Evolutionary conservation across 31 red algal genomes (phyloP), one percentile per base, ranked within the genome.

Genomic region (Endocladia muricata): DNA sequence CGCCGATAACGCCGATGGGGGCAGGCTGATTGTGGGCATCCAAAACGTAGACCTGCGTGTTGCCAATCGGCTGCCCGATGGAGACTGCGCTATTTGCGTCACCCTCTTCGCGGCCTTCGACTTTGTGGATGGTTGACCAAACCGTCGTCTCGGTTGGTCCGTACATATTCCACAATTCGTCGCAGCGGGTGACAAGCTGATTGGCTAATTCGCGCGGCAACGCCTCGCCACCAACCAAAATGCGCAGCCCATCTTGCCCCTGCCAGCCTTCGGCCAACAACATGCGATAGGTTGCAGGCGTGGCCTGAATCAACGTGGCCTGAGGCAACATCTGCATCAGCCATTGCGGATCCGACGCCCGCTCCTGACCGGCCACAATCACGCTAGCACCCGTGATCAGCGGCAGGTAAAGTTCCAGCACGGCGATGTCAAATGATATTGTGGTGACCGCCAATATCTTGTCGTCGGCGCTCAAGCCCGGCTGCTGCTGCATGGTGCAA

Each of bases 121-220:
- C n/a, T n/a, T n/a, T n/a, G n/a, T n/a, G n/a, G n/a, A n/a, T n/a
- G 60, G 60, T 64, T 25, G 66, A 70, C 66, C 66, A 70, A 49
- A 74, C 33, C 22, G 70, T 56, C 21, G 70, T 60, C 34, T 74
- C 70, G 7, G 70, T 74, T 56, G 70, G 70, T 23, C 70, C 70
- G 30, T 74, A 74, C 17, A 74, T 62, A 74, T 74, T 74, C 15
- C 26, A 64, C 13, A 64, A 23, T n/a, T 52, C n/a, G 11, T 52
- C n/a, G n/a, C n/a, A n/a, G n/a, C n/a, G n/a, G n/a, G n/a, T n/a
- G n/a, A n/a, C n/a, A n/a, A n/a, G n/a, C n/a, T n/a, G n/a, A n/a
- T n/a, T n/a, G n/a, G n/a, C n/a, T n/a, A n/a, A n/a, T n/a, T n/a
- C n/a, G n/a, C n/a, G n/a, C n/a, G n/a, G n/a, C n/a, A n/a, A n/a